Conservation (phyloP, 495 filamentous ascomycete genomes). For the Corynascus novoguineensis region DNA sequence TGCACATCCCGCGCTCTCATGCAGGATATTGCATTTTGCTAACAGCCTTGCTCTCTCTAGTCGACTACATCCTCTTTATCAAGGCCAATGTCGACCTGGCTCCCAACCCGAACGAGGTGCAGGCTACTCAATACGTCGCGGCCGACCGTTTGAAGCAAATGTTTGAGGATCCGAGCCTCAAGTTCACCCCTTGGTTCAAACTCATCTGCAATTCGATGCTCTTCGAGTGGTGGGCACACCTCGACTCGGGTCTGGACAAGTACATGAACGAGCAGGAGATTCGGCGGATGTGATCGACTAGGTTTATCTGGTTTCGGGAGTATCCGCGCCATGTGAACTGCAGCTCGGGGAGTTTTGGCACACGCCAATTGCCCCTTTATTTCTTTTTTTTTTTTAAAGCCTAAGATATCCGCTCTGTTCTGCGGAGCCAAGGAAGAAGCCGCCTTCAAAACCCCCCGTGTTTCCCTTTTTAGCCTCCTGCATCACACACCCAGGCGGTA, state of each 20-base stretch:
- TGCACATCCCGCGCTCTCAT: neutral
- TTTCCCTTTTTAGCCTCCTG: constrained; percentile 26
- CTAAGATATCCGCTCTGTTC: constrained; percentile 28
- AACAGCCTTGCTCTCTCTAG: constrained; percentile 40
- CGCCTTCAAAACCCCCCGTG: constrained; percentile 24
- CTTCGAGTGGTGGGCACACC: constrained; percentile 95
- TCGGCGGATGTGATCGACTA: constrained; percentile 60
- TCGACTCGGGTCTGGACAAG: constrained; percentile 73
- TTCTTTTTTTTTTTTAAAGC: constrained; percentile 14
- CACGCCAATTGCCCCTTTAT: constrained; percentile 1
- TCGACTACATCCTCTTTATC: constrained; percentile 99
- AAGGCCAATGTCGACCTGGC: constrained; percentile 81
- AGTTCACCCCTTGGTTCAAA: constrained; percentile 99
- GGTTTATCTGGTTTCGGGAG: neutral
- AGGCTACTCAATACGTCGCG: constrained; percentile 75
- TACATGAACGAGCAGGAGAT: constrained; percentile 84
- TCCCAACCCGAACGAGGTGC: constrained; percentile 80
- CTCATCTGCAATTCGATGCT: constrained; percentile 97
- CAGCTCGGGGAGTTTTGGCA: neutral
- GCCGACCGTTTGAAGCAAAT: constrained; percentile 75
- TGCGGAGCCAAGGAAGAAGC: constrained; percentile 20
- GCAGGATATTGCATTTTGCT: constrained; percentile 1
- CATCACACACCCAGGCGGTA: constrained; percentile 14
- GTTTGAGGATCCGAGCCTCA: constrained; percentile 72
- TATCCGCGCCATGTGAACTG: neutral